A percentile compares a stretch with the other conserved stretches of the same genome.
Conservation (phyloP, 805 yeast species). For the Barnettozyma pratensis region DNA sequence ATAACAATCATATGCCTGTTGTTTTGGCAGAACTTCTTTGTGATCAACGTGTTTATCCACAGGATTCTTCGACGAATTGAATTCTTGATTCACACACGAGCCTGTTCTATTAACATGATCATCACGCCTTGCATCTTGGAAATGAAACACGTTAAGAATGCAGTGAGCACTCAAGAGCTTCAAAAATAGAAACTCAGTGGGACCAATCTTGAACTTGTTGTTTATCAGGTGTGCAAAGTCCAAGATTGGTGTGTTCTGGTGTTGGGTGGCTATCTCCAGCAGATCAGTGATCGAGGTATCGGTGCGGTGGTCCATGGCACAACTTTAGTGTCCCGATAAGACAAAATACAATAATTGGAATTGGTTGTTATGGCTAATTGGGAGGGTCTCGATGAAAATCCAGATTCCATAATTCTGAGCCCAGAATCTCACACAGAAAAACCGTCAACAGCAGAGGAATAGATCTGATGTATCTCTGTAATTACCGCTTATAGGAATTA, state of each 20-base stretch:
- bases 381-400: neutral
- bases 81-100: no score
- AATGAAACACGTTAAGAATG: constrained; percentile 1
- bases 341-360: neutral
- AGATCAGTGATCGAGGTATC: neutral
- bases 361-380: neutral
- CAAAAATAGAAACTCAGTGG: neutral
- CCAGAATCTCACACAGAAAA: neutral
- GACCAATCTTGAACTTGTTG: neutral
- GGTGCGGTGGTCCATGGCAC: neutral
- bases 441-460: neutral
- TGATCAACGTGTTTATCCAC: neutral
- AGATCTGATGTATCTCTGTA: constrained; percentile 5
- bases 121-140: constrained; percentile 9
- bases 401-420: neutral
- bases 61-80: neutral
- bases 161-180: constrained; percentile 2
- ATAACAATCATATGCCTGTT: constrained; percentile 11
- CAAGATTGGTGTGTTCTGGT: neutral
- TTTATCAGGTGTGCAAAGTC: neutral
- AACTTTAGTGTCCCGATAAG: neutral
- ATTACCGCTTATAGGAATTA: constrained; percentile 1
- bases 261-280: neutral
- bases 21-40: constrained; percentile 6
- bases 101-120: constrained; percentile 6